Evolutionary conservation across 768 basidiomycete species (phyloP), one percentile per base, ranked within the genome.

Genomic region (Rhizopogon vinicolor): DNA sequence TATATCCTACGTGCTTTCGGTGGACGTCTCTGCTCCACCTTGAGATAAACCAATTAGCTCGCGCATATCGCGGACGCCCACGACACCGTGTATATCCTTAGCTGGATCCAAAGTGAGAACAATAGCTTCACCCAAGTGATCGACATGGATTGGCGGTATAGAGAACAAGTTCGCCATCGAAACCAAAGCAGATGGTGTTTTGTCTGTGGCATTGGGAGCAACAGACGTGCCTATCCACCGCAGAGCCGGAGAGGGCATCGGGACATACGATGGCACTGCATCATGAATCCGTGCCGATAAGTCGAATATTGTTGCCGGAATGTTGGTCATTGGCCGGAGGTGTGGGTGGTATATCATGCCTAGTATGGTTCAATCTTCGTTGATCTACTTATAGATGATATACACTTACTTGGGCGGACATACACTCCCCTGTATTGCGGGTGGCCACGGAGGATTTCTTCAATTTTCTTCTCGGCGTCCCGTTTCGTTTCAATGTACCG

Each of bases 321-420:
- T 88, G 41, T 92, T 88, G 9, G 89, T 88, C 46, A 95, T 65
- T n/a, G 97, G 97, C 42, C 94, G 86, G 61, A 87, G 77, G 70
- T 97, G 93, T 8, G 96, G 89, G 67, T 98, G 96, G 72, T 98
- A 98, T 62, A 99, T 93, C 52, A 99, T 77, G 60, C 95, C 97
- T 93, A 68, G 50, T 37, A 48, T 43, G 25, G 52, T 10, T 16
- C 14, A 22, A 22, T 9, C 8, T 37, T 22, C 9, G 22, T 7
- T 14, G 16, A n/a, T 16, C 22, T 14, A 31, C 56, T 19, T 33
- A 40, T n/a, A 45, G 29, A 52, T 51, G 41, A 44, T 59, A 44
- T 45, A 42, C 25, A 74, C 89, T 64, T 68, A 98, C 96, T 91
- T 37, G 97, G 96, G 56, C 97, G 80, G 60, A 98, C 79, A 70